A percentile compares a stretch with the other conserved stretches of the same genome.
phyloP scores from a whole-genome alignment of 2,329 filamentous ascomycete species.

The Akanthomyces muscarius region DNA sequence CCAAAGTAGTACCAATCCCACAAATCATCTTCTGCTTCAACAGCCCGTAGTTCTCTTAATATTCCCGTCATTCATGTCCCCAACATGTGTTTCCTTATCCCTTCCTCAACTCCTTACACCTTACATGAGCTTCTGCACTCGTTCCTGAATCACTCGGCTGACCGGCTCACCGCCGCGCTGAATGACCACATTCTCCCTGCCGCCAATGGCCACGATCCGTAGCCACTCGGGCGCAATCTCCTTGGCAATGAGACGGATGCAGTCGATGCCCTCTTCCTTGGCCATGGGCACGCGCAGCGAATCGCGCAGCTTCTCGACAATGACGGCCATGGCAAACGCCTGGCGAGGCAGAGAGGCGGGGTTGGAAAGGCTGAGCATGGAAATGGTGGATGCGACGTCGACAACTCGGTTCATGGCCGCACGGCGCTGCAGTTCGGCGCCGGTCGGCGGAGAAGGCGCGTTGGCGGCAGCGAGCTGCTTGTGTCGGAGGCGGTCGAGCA shows the following conservation, averaged over 20 bases:
- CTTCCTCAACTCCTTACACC: slow-evolving; percentile 23
- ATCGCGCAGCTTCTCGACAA: slow-evolving; percentile 64
- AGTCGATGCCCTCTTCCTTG: slow-evolving; percentile 47
- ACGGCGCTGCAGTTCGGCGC: slow-evolving; percentile 55
- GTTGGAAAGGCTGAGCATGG: slow-evolving; percentile 58
- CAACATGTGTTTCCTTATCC: too few species aligned
- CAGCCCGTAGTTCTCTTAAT: neutral
- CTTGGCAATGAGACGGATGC: slow-evolving; percentile 47
- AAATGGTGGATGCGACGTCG: slow-evolving; percentile 65
- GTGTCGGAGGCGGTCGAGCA: slow-evolving; percentile 70
- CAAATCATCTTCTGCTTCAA: neutral
- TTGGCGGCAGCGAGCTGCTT: slow-evolving; percentile 59
- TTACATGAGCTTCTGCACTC: slow-evolving; percentile 33
- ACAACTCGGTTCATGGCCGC: slow-evolving; percentile 63
- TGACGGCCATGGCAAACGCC: slow-evolving; percentile 60
- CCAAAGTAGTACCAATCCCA: slow-evolving; percentile 4
- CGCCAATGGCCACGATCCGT: slow-evolving; percentile 47
- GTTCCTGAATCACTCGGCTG: slow-evolving; percentile 34
- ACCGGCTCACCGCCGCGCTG: slow-evolving; percentile 41
- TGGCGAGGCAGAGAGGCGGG: slow-evolving; percentile 49
- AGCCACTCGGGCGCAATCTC: slow-evolving; percentile 58
- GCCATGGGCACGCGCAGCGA: slow-evolving; percentile 57
- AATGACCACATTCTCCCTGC: slow-evolving; percentile 56
- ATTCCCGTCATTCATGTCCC: neutral
- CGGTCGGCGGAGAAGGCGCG: slow-evolving; percentile 55